Percentiles rank a stretch among this genome's conserved stretches.
phyloP scores from a whole-genome alignment of 768 basidiomycete species.

The Tubosaeta sp. region DNA sequence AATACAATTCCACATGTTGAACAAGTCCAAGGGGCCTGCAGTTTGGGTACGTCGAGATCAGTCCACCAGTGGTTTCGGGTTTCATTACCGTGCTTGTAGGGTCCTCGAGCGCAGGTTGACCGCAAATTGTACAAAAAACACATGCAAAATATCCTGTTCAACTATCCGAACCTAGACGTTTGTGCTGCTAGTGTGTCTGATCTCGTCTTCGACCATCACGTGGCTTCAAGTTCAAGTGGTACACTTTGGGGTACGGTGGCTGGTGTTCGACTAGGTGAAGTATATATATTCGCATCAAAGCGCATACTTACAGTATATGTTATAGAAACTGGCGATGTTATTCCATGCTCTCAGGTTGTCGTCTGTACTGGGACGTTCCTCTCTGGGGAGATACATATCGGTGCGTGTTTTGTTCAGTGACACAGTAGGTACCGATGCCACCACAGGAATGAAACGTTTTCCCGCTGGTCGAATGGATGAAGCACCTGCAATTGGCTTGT shows the following conservation, averaged over 20 bases:
- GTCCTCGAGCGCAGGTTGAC: slow-evolving; percentile 87
- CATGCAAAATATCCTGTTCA: slow-evolving; percentile 68
- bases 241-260: slow-evolving; percentile 48
- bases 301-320: neutral
- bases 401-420: slow-evolving; percentile 32
- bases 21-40: slow-evolving; percentile 81
- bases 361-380: slow-evolving; percentile 91
- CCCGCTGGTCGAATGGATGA: slow-evolving; percentile 78
- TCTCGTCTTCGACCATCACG: slow-evolving; percentile 57
- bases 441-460: slow-evolving; percentile 59
- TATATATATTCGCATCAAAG: neutral
- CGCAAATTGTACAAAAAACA: slow-evolving; percentile 75
- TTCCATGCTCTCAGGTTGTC: slow-evolving; percentile 77
- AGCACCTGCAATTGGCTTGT: slow-evolving; percentile 68
- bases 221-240: slow-evolving; percentile 14
- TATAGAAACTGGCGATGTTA: slow-evolving; percentile 68
- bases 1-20: slow-evolving; percentile 84
- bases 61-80: neutral
- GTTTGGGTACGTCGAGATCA: slow-evolving; percentile 66
- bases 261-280: slow-evolving; percentile 66
- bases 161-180: slow-evolving; percentile 67
- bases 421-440: neutral
- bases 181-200: slow-evolving; percentile 76
- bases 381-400: slow-evolving; percentile 88
- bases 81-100: slow-evolving; percentile 40